Evolutionary conservation across 768 basidiomycete genomes (phyloP).

Genomic region (Pleurotus djamor): DNA sequence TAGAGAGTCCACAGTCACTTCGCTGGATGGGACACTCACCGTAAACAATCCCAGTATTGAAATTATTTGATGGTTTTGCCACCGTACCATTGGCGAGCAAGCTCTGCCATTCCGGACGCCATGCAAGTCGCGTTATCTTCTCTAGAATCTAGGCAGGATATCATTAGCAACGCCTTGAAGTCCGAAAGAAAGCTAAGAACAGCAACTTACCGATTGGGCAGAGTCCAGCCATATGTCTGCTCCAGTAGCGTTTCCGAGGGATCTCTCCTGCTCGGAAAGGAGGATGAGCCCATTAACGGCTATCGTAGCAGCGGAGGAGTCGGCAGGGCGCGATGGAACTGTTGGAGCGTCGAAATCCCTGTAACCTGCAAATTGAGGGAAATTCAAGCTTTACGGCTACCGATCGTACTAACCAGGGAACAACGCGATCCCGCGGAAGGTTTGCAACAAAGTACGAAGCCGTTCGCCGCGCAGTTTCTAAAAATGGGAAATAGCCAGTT

Average conservation of each 20-base stretch:
- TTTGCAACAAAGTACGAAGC: slow-evolving; percentile 58
- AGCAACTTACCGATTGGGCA: slow-evolving; percentile 41
- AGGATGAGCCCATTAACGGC: slow-evolving; percentile 58
- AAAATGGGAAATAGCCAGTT: slow-evolving; percentile 47
- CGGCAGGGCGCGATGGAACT: slow-evolving; percentile 54
- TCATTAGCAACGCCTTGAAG: not conserved
- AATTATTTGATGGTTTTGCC: slow-evolving; percentile 53
- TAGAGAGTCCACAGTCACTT: too few species aligned
- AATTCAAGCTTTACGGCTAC: not conserved
- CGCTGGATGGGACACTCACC: too few species aligned
- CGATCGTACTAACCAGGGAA: slow-evolving; percentile 49
- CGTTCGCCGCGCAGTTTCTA: slow-evolving; percentile 54
- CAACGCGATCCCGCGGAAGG: slow-evolving; percentile 56
- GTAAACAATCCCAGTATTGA: slow-evolving; percentile 58
- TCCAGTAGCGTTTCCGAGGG: slow-evolving; percentile 9
- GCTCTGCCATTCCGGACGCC: slow-evolving; percentile 61
- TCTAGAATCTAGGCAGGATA: slow-evolving; percentile 33
- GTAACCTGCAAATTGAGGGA: not conserved
- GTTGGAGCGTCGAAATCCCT: slow-evolving; percentile 78
- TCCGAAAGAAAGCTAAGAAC: not conserved
- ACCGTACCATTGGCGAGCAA: slow-evolving; percentile 66
- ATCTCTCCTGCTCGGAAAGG: slow-evolving; percentile 43
- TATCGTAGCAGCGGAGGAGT: slow-evolving; percentile 69
- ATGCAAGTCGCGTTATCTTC: slow-evolving; percentile 48
- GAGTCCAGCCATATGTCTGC: slow-evolving; percentile 40